A percentile compares a stretch with the other conserved stretches of the same genome.
phyloP scores from a whole-genome alignment of 257 asterid genomes.

The Solanum etuberosum region DNA sequence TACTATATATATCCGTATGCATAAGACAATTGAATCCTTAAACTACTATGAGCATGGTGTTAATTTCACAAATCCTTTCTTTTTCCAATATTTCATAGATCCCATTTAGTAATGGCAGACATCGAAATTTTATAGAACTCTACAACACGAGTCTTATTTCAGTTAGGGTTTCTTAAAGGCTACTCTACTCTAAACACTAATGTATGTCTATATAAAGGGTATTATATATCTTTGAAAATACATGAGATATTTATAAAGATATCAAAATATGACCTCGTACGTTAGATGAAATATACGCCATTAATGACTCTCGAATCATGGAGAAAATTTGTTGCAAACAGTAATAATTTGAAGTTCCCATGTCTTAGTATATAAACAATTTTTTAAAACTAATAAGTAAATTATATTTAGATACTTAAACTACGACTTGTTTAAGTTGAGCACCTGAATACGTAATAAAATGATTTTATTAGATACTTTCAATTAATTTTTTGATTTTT shows the following conservation, averaged over 20 bases:
- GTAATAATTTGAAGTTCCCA: too few relatives aligned
- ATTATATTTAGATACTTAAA: not conserved
- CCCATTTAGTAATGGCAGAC: not conserved
- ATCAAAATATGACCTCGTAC: not conserved
- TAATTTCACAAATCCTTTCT: not conserved
- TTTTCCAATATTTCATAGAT: not conserved
- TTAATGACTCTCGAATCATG: too few relatives aligned
- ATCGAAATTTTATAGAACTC: too few relatives aligned
- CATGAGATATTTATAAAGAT: not conserved
- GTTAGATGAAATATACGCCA: not conserved
- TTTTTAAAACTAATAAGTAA: too few relatives aligned
- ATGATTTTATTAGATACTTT: not conserved
- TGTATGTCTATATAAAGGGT: too few relatives aligned
- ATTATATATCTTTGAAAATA: too few relatives aligned
- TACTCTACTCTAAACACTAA: not conserved
- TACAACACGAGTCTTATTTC: too few relatives aligned
- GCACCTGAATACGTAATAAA: not conserved
- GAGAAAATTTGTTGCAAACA: too few relatives aligned
- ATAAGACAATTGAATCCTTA: not conserved
- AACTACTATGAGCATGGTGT: not conserved
- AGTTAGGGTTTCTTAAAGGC: too few relatives aligned
- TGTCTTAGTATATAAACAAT: too few relatives aligned
- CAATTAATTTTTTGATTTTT: too few relatives aligned
- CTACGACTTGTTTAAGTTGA: not conserved
- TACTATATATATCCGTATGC: not conserved